These are phyloP conservation scores for Quercus gilva DNA, from an alignment of 306 rosid genomes.

Conservation along the genomic window DNA sequence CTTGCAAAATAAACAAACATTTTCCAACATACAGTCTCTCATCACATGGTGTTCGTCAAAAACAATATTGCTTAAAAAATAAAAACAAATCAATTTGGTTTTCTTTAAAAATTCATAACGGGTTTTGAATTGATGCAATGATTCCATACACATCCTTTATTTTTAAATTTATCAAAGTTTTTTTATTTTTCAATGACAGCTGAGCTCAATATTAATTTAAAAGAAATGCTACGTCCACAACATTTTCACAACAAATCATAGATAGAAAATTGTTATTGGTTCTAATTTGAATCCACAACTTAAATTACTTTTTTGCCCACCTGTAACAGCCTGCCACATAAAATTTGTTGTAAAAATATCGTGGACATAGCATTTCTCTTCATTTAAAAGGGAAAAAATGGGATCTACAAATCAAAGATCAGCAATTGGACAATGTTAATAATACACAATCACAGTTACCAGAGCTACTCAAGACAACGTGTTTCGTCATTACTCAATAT, in stretches of 20 bases:
- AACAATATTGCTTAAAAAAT: neutral
- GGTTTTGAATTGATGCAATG: neutral
- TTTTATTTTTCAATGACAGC: neutral
- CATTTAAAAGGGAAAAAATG: too few relatives aligned
- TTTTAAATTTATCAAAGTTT: neutral
- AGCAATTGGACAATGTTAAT: neutral
- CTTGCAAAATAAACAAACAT: neutral
- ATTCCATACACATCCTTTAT: neutral
- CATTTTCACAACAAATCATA: too few relatives aligned
- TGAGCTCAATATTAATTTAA: neutral
- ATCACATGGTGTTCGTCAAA: neutral
- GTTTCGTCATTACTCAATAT: neutral
- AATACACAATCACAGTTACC: too few relatives aligned
- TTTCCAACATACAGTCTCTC: neutral
- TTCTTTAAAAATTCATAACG: neutral
- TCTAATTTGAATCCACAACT: too few relatives aligned
- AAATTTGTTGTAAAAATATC: too few relatives aligned
- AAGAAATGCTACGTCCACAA: too few relatives aligned
- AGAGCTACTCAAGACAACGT: too few relatives aligned
- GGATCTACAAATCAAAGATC: neutral
- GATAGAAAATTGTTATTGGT: accelerated
- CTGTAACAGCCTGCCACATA: too few relatives aligned
- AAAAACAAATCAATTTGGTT: neutral
- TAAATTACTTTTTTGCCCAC: too few relatives aligned
- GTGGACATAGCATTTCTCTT: too few relatives aligned